Conservation (phyloP, 305 asterid species). For the Nicotiana rustica region DNA sequence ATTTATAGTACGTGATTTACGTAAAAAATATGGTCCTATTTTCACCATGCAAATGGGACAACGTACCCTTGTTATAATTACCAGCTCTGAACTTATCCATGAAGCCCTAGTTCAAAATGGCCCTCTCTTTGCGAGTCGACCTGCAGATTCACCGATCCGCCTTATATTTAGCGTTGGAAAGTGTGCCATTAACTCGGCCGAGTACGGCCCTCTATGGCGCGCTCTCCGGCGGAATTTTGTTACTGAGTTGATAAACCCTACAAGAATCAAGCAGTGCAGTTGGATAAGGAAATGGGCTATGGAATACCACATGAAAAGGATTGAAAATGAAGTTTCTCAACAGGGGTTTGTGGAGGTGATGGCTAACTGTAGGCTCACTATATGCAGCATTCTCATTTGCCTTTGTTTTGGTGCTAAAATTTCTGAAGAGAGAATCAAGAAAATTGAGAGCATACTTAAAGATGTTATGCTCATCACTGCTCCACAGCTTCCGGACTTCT, state of each 20-base stretch:
- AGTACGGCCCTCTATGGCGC: constrained; percentile 92
- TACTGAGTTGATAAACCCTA: constrained; percentile 84
- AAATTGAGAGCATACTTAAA: constrained; percentile 68
- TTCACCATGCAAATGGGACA: constrained; percentile 98
- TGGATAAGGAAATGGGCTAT: constrained; percentile 90
- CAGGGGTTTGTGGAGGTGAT: constrained; percentile 80
- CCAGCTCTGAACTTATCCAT: constrained; percentile 81
- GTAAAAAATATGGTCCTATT: constrained; percentile 80
- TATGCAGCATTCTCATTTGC: constrained; percentile 83
- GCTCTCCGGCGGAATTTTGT: constrained; percentile 87
- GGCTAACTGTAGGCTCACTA: constrained; percentile 74
- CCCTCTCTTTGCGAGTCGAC: constrained; percentile 78
- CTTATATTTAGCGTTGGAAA: constrained; percentile 85
- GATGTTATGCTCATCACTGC: constrained; percentile 84
- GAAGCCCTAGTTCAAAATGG: constrained; percentile 87
- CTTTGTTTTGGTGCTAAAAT: constrained; percentile 84
- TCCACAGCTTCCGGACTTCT: constrained; percentile 90
- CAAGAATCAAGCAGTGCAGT: constrained; percentile 78
- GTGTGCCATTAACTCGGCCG: constrained; percentile 94
- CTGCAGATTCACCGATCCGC: constrained; percentile 88
- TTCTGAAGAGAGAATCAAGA: constrained; percentile 58
- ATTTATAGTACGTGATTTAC: constrained; percentile 71
- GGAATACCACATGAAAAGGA: constrained; percentile 72
- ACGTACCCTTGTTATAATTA: constrained; percentile 70
- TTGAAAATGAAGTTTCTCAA: constrained; percentile 48